Evolutionary conservation across 106 monocot genomes (phyloP).

Genomic region (Platanthera guangdongensis): DNA sequence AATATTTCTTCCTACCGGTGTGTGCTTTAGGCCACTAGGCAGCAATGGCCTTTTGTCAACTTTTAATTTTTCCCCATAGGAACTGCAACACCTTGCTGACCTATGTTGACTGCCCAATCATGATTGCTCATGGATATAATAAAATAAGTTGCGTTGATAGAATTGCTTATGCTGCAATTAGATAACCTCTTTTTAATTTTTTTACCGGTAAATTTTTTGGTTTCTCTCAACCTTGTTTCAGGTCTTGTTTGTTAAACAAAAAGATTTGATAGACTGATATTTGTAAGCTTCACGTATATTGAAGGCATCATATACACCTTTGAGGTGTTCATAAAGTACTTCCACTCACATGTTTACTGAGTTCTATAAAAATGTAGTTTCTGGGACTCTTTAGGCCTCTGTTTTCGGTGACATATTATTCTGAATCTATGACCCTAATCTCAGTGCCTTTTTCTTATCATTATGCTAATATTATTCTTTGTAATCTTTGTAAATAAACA

Average conservation of each 20-base stretch:
- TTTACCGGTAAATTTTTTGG: background rate
- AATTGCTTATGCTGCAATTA: background rate
- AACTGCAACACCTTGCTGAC: background rate
- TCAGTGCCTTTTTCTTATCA: background rate
- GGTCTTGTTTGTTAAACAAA: background rate
- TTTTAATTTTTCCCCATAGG: background rate
- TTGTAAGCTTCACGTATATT: background rate
- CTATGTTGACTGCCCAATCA: background rate
- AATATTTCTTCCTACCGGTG: too few species aligned
- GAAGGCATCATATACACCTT: background rate
- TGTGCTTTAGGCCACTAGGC: too few species aligned
- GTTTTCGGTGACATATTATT: background rate
- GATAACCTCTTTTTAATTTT: background rate
- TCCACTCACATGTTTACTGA: background rate
- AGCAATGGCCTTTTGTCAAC: too few species aligned
- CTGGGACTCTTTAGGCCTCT: background rate
- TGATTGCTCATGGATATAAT: background rate
- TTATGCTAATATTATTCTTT: background rate
- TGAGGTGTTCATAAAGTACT: background rate
- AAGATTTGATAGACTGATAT: background rate
- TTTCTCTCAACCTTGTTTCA: background rate
- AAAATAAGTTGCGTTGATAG: background rate
- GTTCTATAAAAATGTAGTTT: background rate
- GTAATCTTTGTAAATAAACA: conserved; percentile 9
- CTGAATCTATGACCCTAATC: background rate